Percentiles rank a stretch among this genome's conserved stretches.
Evolutionary conservation across 2,329 filamentous ascomycete species (phyloP).

Genomic region (Chaetomium sp.): DNA sequence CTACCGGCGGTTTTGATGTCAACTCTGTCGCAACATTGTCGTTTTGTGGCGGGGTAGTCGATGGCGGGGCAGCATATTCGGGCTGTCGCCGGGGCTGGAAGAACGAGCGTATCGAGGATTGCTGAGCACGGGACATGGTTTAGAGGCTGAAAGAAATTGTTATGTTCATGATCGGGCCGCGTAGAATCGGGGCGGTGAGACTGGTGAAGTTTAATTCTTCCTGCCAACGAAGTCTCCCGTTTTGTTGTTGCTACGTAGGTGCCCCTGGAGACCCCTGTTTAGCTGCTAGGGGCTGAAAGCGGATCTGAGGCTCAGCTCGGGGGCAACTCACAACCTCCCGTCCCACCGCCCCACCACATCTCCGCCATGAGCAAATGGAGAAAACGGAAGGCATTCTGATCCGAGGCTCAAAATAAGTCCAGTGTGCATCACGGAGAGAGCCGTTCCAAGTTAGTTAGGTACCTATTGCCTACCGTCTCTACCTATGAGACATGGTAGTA

Average conservation of each 20-base stretch:
- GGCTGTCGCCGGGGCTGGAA: conserved; percentile 55
- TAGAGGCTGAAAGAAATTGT: neutral
- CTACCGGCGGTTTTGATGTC: conserved; percentile 29
- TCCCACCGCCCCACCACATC: conserved; percentile 12
- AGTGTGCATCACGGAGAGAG: neutral
- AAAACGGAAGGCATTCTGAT: neutral
- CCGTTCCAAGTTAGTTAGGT: neutral
- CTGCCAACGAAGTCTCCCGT: neutral
- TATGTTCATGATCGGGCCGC: conserved; percentile 3
- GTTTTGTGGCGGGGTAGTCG: conserved; percentile 37
- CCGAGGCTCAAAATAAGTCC: neutral
- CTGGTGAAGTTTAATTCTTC: neutral
- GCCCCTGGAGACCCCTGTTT: conserved; percentile 20
- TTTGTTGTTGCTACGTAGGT: conserved; percentile 1
- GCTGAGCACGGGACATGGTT: conserved; percentile 45
- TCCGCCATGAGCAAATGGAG: conserved; percentile 13
- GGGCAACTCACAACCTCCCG: neutral
- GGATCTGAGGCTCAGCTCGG: conserved; percentile 1
- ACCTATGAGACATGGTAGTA: no score
- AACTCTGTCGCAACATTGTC: conserved; percentile 32
- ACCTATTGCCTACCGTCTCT: no score
- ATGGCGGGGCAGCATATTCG: conserved; percentile 48
- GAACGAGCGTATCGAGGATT: conserved; percentile 65
- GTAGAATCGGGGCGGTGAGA: neutral
- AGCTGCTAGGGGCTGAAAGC: conserved; percentile 15